Evolutionary conservation across 78 protist species (phyloP).

Genomic region (Speleostelium caveatum): DNA sequence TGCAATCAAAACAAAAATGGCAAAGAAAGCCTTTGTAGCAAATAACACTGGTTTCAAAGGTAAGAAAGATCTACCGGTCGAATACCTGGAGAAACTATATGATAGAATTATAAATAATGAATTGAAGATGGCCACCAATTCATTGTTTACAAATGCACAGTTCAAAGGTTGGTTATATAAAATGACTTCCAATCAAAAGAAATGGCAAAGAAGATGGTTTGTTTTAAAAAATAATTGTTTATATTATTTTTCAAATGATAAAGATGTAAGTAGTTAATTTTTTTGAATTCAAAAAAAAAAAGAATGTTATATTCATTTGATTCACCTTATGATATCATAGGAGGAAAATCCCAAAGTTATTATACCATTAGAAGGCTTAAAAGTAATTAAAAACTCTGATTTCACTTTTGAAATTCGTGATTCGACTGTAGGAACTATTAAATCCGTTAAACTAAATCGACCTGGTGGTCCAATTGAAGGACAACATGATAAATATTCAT

Average conservation of each 20-base stretch:
- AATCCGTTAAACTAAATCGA: constrained; percentile 55
- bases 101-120: constrained; percentile 47
- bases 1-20: constrained; percentile 82
- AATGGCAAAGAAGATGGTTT: constrained; percentile 78
- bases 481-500: constrained; percentile 40
- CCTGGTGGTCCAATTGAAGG: constrained; percentile 58
- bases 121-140: constrained; percentile 29
- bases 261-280: constrained; percentile 1
- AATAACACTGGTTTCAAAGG: constrained; percentile 29
- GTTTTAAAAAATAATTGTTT: constrained; percentile 77
- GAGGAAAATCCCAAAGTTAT: constrained; percentile 63
- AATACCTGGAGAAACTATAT: constrained; percentile 43
- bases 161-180: constrained; percentile 59
- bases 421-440: constrained; percentile 30
- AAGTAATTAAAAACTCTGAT: constrained; percentile 17
- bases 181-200: constrained; percentile 65
- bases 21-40: constrained; percentile 67
- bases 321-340: neutral
- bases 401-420: constrained; percentile 37
- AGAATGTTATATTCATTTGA: neutral
- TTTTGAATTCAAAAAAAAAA: neutral
- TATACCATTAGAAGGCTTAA: constrained; percentile 62
- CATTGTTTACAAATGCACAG: constrained; percentile 42
- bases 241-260: constrained; percentile 64
- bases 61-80: constrained; percentile 38